A percentile compares a stretch with the other conserved stretches of the same genome.
These are phyloP conservation scores for Iberis pinnata DNA, from an alignment of 345 rosid genomes.

Conservation along the genomic window DNA sequence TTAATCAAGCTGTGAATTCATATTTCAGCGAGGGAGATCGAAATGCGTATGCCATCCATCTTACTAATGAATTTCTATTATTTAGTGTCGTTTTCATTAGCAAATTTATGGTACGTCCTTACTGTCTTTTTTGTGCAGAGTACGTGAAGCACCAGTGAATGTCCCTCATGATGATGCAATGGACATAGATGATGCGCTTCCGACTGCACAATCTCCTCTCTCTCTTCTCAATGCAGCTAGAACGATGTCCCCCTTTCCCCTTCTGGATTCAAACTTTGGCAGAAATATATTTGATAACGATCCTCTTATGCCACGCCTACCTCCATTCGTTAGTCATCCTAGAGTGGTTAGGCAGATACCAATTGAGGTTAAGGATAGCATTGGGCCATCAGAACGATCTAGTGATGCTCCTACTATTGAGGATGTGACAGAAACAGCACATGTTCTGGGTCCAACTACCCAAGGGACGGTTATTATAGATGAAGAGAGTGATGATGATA, in stretches of 20 bases:
- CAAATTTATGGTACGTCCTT: neutral
- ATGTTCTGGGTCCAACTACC: slow-evolving; percentile 38
- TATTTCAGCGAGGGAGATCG: slow-evolving; percentile 83
- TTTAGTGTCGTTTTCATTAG: neutral
- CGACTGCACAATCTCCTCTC: slow-evolving; percentile 33
- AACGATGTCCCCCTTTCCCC: slow-evolving; percentile 35
- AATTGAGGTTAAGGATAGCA: slow-evolving; percentile 66
- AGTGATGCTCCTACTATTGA: slow-evolving; percentile 58
- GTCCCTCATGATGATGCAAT: slow-evolving; percentile 51
- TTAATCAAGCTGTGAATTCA: slow-evolving; percentile 89
- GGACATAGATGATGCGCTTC: slow-evolving; percentile 81
- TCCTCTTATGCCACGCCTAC: slow-evolving; percentile 39
- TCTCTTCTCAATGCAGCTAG: slow-evolving; percentile 38
- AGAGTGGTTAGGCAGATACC: slow-evolving; percentile 87
- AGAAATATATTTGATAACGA: slow-evolving; percentile 38
- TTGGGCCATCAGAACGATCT: slow-evolving; percentile 41
- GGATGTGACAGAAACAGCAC: slow-evolving; percentile 64
- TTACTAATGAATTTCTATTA: neutral
- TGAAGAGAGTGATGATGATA: slow-evolving; percentile 58
- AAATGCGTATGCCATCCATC: slow-evolving; percentile 37
- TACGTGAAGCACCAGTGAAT: slow-evolving; percentile 32
- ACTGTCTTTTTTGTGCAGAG: slow-evolving; percentile 27
- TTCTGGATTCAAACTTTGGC: slow-evolving; percentile 40
- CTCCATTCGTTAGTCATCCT: slow-evolving; percentile 66
- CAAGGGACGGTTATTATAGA: slow-evolving; percentile 52